Evolutionary conservation across 208 protist genomes (phyloP).

Genomic region (Trypanosoma vivax): DNA sequence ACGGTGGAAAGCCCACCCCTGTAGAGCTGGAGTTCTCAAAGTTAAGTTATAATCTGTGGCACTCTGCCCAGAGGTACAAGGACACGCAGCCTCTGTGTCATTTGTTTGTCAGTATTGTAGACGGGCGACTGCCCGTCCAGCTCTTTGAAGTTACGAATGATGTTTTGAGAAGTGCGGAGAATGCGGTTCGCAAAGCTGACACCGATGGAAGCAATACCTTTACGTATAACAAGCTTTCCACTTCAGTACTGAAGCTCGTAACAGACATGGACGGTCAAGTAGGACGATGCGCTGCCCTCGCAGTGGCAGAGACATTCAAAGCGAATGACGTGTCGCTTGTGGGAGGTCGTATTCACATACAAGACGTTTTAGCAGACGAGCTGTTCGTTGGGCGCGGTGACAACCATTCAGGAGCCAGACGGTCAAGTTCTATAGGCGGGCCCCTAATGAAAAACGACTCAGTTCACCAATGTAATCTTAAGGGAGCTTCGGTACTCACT

Average conservation of each 20-base stretch:
- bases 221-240: conserved; percentile 42
- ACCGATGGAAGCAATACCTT: conserved; percentile 39
- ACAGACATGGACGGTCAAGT: conserved; percentile 42
- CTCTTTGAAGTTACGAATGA: conserved; percentile 31
- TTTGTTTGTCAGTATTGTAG: conserved; percentile 49
- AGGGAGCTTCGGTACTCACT: conserved; percentile 49
- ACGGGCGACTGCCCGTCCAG: conserved; percentile 38
- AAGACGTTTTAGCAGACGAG: conserved; percentile 49
- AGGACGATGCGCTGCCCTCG: conserved; percentile 34
- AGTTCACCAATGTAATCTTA: not conserved
- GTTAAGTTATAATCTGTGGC: conserved; percentile 75
- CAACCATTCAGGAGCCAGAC: not conserved
- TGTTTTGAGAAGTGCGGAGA: conserved; percentile 30
- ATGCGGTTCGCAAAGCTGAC: conserved; percentile 25
- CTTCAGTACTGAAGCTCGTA: conserved; percentile 34
- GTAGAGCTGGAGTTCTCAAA: conserved; percentile 59
- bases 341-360: conserved; percentile 30
- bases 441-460: not conserved
- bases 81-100: conserved; percentile 54
- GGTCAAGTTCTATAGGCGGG: not conserved
- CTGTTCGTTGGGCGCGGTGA: conserved; percentile 3
- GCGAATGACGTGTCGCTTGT: conserved; percentile 33
- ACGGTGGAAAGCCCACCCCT: conserved; percentile 16
- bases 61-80: conserved; percentile 42
- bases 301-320: conserved; percentile 57